A percentile compares a stretch with the other conserved stretches of the same genome.
These are phyloP conservation scores for Nothopassalora personata DNA, from an alignment of 2,329 filamentous ascomycete species.

Conservation along the genomic window DNA sequence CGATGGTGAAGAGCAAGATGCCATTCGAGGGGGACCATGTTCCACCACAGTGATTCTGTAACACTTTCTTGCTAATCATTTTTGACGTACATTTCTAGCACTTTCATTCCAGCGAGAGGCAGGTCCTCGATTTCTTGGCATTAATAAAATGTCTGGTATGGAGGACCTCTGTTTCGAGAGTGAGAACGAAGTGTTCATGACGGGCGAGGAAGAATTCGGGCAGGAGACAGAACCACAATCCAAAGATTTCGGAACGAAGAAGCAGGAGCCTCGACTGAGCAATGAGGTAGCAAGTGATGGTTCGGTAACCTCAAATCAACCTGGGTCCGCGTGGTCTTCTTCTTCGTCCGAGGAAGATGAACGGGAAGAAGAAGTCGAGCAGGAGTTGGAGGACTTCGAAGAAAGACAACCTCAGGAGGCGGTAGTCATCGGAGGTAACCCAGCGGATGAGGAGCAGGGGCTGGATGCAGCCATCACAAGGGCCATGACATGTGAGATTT, in stretches of 20 bases:
- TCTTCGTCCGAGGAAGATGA: background rate
- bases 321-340: background rate
- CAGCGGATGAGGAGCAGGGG: background rate
- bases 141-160: background rate
- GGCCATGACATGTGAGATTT: background rate
- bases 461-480: background rate
- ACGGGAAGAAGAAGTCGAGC: background rate
- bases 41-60: background rate
- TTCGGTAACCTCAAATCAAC: background rate
- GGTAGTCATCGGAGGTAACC: background rate
- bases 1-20: background rate
- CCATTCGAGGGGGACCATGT: background rate
- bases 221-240: background rate
- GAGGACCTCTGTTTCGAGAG: background rate
- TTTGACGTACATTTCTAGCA: background rate
- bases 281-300: background rate
- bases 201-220: background rate
- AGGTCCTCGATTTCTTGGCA: background rate
- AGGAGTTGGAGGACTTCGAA: background rate
- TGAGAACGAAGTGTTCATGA: background rate
- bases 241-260: background rate
- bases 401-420: background rate
- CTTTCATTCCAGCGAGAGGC: constrained; percentile 3
- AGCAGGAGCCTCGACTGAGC: background rate
- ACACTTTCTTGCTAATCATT: background rate